A percentile compares a stretch with the other conserved stretches of the same genome.
phyloP scores from a whole-genome alignment of 2,329 filamentous ascomycete genomes.

The Neodidymelliopsis sp. region DNA sequence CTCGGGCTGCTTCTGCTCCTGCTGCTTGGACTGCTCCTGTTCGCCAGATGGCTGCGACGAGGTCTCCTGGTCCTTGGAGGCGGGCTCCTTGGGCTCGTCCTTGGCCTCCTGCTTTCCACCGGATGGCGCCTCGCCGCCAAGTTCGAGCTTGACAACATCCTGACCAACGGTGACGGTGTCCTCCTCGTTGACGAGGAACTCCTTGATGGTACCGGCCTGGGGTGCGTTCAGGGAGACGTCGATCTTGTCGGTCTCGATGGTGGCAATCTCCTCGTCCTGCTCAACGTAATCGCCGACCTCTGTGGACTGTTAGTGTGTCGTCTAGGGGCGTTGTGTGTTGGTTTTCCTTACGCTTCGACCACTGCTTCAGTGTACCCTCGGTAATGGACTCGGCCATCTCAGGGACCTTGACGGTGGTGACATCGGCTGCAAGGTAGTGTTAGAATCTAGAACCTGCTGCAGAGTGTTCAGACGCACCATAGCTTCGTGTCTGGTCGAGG shows the following conservation, averaged over 20 bases:
- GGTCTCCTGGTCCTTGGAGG: conserved; percentile 64
- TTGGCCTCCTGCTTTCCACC: conserved; percentile 63
- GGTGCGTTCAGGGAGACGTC: conserved; percentile 97
- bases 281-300: conserved; percentile 92
- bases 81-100: conserved; percentile 67
- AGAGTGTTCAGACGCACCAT: conserved; percentile 32
- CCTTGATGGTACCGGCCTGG: conserved; percentile 87
- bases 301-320: conserved; percentile 39
- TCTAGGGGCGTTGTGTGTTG: background rate
- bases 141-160: conserved; percentile 84
- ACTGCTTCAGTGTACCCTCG: conserved; percentile 95
- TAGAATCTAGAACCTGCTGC: background rate
- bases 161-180: conserved; percentile 96
- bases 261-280: conserved; percentile 96
- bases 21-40: conserved; percentile 54
- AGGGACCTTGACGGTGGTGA: conserved; percentile 85
- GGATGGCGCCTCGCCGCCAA: conserved; percentile 62
- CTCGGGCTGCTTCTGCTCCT: conserved; percentile 47
- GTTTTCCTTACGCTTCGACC: conserved; percentile 72
- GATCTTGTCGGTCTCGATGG: conserved; percentile 99
- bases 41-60: conserved; percentile 61
- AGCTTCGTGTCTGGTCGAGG: conserved; percentile 45
- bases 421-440: conserved; percentile 67
- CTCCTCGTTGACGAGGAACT: conserved; percentile 90
- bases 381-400: conserved; percentile 99